Evolutionary conservation across 768 basidiomycete species (phyloP).

Genomic region (Kwoniella mangroviensis): DNA sequence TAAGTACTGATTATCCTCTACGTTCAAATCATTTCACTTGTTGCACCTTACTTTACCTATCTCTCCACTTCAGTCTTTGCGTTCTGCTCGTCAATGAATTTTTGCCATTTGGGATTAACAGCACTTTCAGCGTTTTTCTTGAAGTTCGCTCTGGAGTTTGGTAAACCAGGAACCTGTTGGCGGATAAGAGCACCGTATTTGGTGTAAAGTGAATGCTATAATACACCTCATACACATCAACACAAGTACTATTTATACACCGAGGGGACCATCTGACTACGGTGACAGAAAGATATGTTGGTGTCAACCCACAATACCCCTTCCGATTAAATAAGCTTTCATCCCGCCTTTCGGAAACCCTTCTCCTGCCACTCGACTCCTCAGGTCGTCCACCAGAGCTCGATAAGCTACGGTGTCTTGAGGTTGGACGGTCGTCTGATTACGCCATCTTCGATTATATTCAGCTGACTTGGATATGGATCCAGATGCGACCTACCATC

Average conservation of each 20-base stretch:
- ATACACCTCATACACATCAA: background rate
- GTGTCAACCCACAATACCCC: slow-evolving; percentile 1
- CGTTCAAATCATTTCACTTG: background rate
- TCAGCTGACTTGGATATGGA: background rate
- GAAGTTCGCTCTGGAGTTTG: background rate
- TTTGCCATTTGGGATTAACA: background rate
- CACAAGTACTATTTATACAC: too few species aligned
- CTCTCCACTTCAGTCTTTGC: background rate
- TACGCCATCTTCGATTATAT: slow-evolving; percentile 7
- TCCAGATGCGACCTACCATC: background rate
- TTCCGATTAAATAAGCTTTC: slow-evolving; percentile 3
- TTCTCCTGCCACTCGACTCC: background rate
- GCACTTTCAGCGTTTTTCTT: background rate
- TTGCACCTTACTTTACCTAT: background rate
- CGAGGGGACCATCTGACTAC: too few species aligned
- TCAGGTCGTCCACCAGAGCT: background rate
- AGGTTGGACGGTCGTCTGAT: slow-evolving; percentile 5
- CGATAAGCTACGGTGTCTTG: background rate
- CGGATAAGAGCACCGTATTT: background rate
- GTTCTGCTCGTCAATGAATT: background rate
- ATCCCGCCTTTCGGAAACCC: slow-evolving; percentile 12
- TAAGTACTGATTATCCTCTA: too few species aligned
- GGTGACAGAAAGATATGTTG: background rate
- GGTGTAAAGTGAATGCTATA: background rate
- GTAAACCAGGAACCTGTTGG: background rate